These are phyloP conservation scores for Trichosanthes truncata DNA, from an alignment of 306 rosid genomes.

Conservation along the genomic window DNA sequence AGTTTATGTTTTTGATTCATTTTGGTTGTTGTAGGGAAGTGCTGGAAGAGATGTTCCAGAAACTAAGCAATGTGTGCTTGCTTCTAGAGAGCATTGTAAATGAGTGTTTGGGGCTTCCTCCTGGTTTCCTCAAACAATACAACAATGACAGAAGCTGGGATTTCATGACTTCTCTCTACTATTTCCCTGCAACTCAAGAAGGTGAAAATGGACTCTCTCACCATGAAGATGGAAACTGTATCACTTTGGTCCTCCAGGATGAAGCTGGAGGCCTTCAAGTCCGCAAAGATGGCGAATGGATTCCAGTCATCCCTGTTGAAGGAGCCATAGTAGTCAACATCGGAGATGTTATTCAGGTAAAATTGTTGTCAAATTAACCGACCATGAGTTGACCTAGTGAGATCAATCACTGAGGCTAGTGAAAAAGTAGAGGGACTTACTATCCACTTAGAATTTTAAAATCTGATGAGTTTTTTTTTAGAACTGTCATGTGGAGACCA, in stretches of 20 bases:
- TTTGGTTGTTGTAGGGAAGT: slow-evolving; percentile 21
- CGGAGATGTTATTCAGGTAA: slow-evolving; percentile 43
- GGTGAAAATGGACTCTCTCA: slow-evolving; percentile 27
- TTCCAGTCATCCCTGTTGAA: slow-evolving; percentile 26
- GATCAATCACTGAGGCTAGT: not conserved
- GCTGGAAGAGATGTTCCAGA: slow-evolving; percentile 32
- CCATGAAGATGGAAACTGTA: slow-evolving; percentile 35
- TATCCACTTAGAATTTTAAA: no score
- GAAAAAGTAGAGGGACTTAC: not conserved
- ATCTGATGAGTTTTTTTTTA: no score
- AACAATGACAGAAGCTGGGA: slow-evolving; percentile 44
- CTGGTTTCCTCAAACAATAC: slow-evolving; percentile 28
- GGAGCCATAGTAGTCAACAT: slow-evolving; percentile 43
- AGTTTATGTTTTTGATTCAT: no score
- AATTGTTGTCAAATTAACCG: not conserved
- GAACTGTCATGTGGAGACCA: no score
- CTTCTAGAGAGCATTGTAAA: slow-evolving; percentile 35
- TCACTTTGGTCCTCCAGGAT: slow-evolving; percentile 39
- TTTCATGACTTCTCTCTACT: slow-evolving; percentile 24
- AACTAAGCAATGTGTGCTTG: slow-evolving; percentile 16
- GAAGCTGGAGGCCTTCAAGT: slow-evolving; percentile 40
- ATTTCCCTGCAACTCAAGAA: slow-evolving; percentile 24
- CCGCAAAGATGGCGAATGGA: slow-evolving; percentile 27
- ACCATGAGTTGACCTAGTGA: not conserved
- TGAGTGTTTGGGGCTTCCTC: slow-evolving; percentile 39